Percentiles rank a stretch among this genome's conserved stretches.
These are phyloP conservation scores for Trichophyton mentagrophytes DNA, from an alignment of 2,329 filamentous ascomycete genomes.

Conservation along the genomic window DNA sequence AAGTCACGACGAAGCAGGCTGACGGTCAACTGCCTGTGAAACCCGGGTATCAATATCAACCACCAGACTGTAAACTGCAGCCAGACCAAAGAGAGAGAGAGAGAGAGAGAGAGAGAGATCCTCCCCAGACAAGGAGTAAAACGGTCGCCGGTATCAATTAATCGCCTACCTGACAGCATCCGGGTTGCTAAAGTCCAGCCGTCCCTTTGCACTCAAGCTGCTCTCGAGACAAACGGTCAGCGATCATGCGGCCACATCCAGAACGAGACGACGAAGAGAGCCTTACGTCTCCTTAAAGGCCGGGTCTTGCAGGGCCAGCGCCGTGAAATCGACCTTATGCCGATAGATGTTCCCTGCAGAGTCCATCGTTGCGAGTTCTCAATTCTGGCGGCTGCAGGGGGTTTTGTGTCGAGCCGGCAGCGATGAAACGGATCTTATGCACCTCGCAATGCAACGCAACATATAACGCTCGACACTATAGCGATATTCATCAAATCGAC, in stretches of 20 bases:
- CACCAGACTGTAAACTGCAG: background rate
- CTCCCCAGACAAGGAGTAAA: background rate
- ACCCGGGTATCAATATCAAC: background rate
- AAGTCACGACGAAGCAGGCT: constrained; percentile 67
- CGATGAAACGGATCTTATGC: background rate
- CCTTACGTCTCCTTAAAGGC: constrained; percentile 47
- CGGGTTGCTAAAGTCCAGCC: constrained; percentile 71
- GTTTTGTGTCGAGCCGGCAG: background rate
- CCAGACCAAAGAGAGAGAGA: background rate
- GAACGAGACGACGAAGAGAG: constrained; percentile 14
- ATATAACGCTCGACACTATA: too few species aligned
- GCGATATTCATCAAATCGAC: too few species aligned
- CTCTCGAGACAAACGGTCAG: background rate
- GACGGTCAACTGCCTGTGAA: constrained; percentile 56
- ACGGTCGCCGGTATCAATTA: background rate
- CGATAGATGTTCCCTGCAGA: constrained; percentile 39
- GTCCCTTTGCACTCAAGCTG: constrained; percentile 42
- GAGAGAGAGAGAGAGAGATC: background rate
- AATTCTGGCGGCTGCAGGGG: background rate
- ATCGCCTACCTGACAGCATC: constrained; percentile 53
- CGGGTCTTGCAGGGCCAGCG: constrained; percentile 45
- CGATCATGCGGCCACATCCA: constrained; percentile 12
- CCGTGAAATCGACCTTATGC: constrained; percentile 48
- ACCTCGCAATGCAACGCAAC: background rate
- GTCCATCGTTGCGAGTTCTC: constrained; percentile 19